These are phyloP conservation scores for Cystobasidium onofrii DNA, from an alignment of 768 basidiomycete genomes.

Conservation along the genomic window DNA sequence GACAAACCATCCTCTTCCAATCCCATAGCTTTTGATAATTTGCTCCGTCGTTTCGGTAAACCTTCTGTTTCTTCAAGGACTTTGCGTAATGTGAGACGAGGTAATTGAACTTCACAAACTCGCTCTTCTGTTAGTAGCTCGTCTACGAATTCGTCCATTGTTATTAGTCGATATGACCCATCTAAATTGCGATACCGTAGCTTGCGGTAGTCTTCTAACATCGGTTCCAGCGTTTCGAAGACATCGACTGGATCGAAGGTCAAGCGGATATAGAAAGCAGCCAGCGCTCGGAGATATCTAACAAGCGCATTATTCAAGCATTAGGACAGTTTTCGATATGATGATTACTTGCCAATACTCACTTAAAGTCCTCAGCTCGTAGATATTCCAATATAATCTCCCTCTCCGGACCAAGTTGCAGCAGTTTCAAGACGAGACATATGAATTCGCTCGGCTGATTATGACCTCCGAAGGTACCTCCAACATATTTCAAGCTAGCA, in stretches of 20 bases:
- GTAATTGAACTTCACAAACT: slow-evolving; percentile 92
- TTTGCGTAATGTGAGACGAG: slow-evolving; percentile 72
- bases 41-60: slow-evolving; percentile 72
- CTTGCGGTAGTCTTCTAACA: slow-evolving; percentile 89
- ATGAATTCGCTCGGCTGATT: slow-evolving; percentile 90
- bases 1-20: slow-evolving; percentile 30
- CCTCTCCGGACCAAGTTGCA: slow-evolving; percentile 95
- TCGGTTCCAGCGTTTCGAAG: slow-evolving; percentile 84
- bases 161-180: slow-evolving; percentile 69
- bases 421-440: slow-evolving; percentile 80
- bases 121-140: slow-evolving; percentile 75
- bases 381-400: slow-evolving; percentile 94
- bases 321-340: not conserved
- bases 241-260: slow-evolving; percentile 85
- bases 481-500: slow-evolving; percentile 68
- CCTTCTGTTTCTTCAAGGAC: slow-evolving; percentile 88
- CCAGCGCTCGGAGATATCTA: slow-evolving; percentile 87
- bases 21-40: slow-evolving; percentile 71
- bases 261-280: slow-evolving; percentile 88
- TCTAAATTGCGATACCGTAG: slow-evolving; percentile 71
- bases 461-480: slow-evolving; percentile 83
- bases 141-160: slow-evolving; percentile 88
- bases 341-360: slow-evolving; percentile 46
- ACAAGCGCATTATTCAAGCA: not conserved
- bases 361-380: slow-evolving; percentile 98